Percentiles rank a stretch among this genome's conserved stretches.
phyloP scores from a whole-genome alignment of 768 basidiomycete genomes.

The Megacollybia marginata region DNA sequence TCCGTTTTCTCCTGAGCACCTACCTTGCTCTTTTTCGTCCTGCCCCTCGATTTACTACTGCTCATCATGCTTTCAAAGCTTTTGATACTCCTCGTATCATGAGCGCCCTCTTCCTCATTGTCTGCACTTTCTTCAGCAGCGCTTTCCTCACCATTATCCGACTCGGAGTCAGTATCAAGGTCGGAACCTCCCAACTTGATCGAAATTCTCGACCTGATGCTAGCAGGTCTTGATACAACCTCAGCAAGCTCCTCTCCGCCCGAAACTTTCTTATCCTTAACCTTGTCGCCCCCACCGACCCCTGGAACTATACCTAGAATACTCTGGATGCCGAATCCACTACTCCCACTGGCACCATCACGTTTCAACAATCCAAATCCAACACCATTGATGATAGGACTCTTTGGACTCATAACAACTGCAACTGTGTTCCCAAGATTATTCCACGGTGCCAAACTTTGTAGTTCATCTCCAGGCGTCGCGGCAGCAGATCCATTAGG shows the following conservation, averaged over 20 bases:
- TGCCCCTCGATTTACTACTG: conserved; percentile 21
- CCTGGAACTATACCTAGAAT: conserved; percentile 25
- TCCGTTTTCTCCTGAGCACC: conserved; percentile 6
- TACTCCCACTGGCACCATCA: conserved; percentile 79
- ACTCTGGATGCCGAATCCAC: conserved; percentile 61
- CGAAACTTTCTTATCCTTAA: conserved; percentile 23
- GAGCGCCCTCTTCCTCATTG: conserved; percentile 38
- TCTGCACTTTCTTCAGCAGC: conserved; percentile 27
- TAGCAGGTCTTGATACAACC: conserved; percentile 25
- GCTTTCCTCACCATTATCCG: conserved; percentile 34
- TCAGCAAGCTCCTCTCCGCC: conserved; percentile 19
- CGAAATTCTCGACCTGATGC: conserved; percentile 12
- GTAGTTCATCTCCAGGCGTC: conserved; percentile 16
- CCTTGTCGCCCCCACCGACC: not conserved
- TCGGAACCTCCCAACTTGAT: not conserved
- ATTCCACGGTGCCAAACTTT: conserved; percentile 33
- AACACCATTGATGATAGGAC: not conserved
- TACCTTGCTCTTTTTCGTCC: conserved; percentile 15
- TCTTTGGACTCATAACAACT: conserved; percentile 24
- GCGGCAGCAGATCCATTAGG: conserved; percentile 7
- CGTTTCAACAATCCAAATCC: conserved; percentile 60
- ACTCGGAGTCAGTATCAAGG: conserved; percentile 20
- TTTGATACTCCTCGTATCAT: conserved; percentile 68
- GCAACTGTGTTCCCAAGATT: conserved; percentile 5
- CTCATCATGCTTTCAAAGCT: conserved; percentile 88